phyloP scores from a whole-genome alignment of 768 basidiomycete species.

The Termitomyces sp. region DNA sequence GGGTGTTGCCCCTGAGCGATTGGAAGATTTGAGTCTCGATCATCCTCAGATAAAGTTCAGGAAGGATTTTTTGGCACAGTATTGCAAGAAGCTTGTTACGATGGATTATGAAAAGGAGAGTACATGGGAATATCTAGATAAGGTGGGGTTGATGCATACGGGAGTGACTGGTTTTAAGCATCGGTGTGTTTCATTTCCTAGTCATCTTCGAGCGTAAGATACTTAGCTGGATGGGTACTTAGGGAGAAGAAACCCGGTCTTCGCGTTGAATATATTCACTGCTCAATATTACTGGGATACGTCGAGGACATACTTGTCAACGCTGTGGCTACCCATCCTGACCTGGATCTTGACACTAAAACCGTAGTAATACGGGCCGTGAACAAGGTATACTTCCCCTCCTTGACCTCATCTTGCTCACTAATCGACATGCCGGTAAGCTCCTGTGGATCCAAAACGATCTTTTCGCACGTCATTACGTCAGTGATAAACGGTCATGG shows the following conservation, averaged over 20 bases:
- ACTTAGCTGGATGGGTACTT: not conserved
- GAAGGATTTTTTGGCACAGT: slow-evolving; percentile 31
- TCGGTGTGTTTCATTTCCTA: slow-evolving; percentile 20
- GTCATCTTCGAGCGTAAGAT: not conserved
- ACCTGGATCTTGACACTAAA: slow-evolving; percentile 31
- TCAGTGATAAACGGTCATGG: not conserved
- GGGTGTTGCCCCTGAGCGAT: slow-evolving; percentile 28
- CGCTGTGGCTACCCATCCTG: slow-evolving; percentile 33
- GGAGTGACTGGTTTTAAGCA: slow-evolving; percentile 38
- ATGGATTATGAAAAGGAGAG: slow-evolving; percentile 36
- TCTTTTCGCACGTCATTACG: slow-evolving; percentile 17
- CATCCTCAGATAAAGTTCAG: slow-evolving; percentile 44
- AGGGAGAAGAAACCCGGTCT: slow-evolving; percentile 23
- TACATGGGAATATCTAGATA: slow-evolving; percentile 41
- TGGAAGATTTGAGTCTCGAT: slow-evolving; percentile 33
- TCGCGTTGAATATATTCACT: slow-evolving; percentile 33
- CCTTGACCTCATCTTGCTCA: not conserved
- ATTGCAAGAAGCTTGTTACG: slow-evolving; percentile 31
- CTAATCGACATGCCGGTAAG: slow-evolving; percentile 14
- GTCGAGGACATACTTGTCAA: slow-evolving; percentile 39
- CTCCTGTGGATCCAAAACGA: slow-evolving; percentile 45
- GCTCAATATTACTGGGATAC: slow-evolving; percentile 35
- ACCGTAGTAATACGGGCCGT: slow-evolving; percentile 33
- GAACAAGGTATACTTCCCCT: slow-evolving; percentile 31
- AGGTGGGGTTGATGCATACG: slow-evolving; percentile 47